phyloP scores from a whole-genome alignment of 1,284 basidiomycete genomes.

The Ustilago curta region DNA sequence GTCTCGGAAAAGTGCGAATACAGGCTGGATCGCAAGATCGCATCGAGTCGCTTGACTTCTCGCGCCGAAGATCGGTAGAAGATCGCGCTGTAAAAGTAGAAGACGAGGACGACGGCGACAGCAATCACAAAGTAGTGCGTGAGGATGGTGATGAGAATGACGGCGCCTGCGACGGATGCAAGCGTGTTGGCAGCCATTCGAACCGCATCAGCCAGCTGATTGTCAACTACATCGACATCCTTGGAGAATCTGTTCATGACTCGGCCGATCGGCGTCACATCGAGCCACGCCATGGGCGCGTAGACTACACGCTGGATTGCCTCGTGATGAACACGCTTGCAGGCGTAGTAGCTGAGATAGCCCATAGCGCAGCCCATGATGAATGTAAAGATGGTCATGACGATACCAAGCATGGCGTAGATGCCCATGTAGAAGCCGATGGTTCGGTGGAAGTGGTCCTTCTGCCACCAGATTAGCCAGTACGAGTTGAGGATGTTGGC shows the following conservation, averaged over 20 bases:
- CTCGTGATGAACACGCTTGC: constrained; percentile 76
- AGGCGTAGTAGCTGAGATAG: constrained; percentile 77
- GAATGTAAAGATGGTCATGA: constrained; percentile 76
- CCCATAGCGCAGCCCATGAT: constrained; percentile 75
- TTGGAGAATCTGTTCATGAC: constrained; percentile 82
- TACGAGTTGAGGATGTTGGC: constrained; percentile 71
- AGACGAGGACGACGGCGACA: constrained; percentile 69
- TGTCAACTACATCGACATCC: constrained; percentile 89
- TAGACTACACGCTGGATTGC: constrained; percentile 74
- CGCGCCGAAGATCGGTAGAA: constrained; percentile 90
- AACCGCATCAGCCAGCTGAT: constrained; percentile 71
- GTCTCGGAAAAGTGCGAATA: constrained; percentile 89
- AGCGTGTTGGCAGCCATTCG: constrained; percentile 67
- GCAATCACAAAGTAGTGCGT: constrained; percentile 77
- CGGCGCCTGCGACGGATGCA: constrained; percentile 73
- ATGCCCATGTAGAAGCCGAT: constrained; percentile 78
- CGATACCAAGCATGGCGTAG: constrained; percentile 78
- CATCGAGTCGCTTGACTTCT: constrained; percentile 85
- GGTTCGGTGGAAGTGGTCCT: constrained; percentile 72
- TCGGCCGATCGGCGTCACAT: constrained; percentile 83
- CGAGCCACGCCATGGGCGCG: constrained; percentile 82
- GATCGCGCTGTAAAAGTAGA: constrained; percentile 71
- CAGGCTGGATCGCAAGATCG: constrained; percentile 76
- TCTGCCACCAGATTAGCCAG: constrained; percentile 72
- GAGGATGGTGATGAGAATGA: constrained; percentile 78